A percentile compares a stretch with the other conserved stretches of the same genome.
Evolutionary conservation across 2,329 filamentous ascomycete species (phyloP).

Genomic region (Ceratocystis ficicola): DNA sequence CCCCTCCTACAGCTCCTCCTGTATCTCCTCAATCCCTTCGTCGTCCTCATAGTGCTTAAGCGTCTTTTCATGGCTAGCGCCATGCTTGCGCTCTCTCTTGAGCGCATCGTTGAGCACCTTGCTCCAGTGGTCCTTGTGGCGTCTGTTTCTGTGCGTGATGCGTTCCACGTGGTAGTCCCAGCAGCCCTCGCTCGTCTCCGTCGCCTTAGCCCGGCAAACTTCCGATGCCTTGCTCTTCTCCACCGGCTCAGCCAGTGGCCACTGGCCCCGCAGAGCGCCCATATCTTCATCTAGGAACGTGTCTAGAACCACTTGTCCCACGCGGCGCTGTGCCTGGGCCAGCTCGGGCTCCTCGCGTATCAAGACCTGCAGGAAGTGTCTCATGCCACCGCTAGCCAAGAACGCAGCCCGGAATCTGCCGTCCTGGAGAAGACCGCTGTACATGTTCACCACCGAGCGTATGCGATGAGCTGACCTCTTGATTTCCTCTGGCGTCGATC

Average conservation of each 20-base stretch:
- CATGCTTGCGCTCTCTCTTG: conserved; percentile 28
- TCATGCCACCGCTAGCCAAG: conserved; percentile 42
- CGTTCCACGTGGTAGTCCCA: conserved; percentile 44
- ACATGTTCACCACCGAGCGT: conserved; percentile 34
- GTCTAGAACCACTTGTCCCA: conserved; percentile 48
- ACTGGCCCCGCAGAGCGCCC: conserved; percentile 46
- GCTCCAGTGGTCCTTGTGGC: conserved; percentile 36
- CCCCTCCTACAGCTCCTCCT: conserved; percentile 13
- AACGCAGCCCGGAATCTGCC: conserved; percentile 43
- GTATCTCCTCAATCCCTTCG: conserved; percentile 22
- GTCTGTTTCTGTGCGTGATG: conserved; percentile 31
- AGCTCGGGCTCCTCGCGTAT: conserved; percentile 30
- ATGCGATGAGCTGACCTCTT: conserved; percentile 29
- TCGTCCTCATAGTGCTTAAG: conserved; percentile 25
- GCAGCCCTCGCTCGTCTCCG: conserved; percentile 38
- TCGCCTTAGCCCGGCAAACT: conserved; percentile 29
- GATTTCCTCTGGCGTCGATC: conserved; percentile 19
- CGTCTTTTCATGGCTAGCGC: conserved; percentile 21
- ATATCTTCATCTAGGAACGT: conserved; percentile 55
- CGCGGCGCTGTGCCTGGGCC: conserved; percentile 40
- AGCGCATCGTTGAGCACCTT: conserved; percentile 32
- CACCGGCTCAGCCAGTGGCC: conserved; percentile 35
- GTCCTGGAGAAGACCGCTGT: conserved; percentile 47
- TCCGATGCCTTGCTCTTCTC: conserved; percentile 27
- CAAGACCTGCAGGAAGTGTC: conserved; percentile 42